Base-by-base conservation (phyloP, 257 asterid species). In the Eustoma russellianum region DNA sequence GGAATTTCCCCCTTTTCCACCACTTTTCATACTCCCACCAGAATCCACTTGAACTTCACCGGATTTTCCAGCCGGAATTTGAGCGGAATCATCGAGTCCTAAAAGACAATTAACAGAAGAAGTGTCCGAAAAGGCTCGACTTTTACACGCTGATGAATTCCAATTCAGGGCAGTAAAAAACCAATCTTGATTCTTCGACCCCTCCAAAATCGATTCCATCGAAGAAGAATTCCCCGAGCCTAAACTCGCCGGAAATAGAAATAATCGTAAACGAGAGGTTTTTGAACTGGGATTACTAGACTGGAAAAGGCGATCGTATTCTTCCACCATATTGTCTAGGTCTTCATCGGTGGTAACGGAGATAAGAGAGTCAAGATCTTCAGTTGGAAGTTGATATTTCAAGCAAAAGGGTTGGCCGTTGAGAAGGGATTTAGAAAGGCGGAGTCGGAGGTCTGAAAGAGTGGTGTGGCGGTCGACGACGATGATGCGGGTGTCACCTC, bases 271-370 rank as follows among this genome's bases (percentile, higher is more conserved):
- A 6, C 97, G 89, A 10, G 83, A 74, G 6, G 66, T 33, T 53
- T 75, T 86, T 10, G 60, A 48, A 8, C 49, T 11, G 12, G 63
- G 17, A 28, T 50, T 60, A 8, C 33, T 13, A 34, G 55, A 48
- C 15, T 56, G 57, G 8, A 17, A 62, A 14, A 90, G 74, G 38
- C 97, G 95, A 68, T 92, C 98, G 64, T 79, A 83, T 52, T 92
- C 98, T 5, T 92, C 98, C 41, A 88, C 66, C 98, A 88, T 80
- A 67, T 88, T 92, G 28, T 92, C 95, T 5, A 92, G 77, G 73
- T 92, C 98, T 53, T 92, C 98, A 11, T 88, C 94, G 0, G 94
- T 66, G 0, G 97, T 44, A 16, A 92, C 83, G 6, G 98, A 82
- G 61, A 92, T 80, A 12, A 92, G 63, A 5, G 97, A 88, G 70